Base-by-base conservation (phyloP, 257 asterid species). In the Linaria vulgaris region DNA sequence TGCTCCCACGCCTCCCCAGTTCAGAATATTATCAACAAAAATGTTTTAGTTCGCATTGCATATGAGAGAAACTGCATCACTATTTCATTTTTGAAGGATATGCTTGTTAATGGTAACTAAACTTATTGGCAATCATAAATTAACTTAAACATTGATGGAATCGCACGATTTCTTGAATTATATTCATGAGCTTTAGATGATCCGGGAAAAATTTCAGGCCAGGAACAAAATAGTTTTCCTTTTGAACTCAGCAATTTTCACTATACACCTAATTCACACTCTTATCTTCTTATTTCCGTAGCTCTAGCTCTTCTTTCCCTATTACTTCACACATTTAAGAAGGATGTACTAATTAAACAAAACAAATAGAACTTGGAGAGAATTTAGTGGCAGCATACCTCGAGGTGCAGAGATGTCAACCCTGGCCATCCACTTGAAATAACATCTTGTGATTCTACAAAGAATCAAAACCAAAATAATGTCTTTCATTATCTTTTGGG, bases 391-490 rank as follows among this genome's bases (percentile, higher is more conserved):
- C 54, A 41, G 71, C 82, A 69, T 77, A 90, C 97, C 98, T 91
- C 96, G 50, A 91, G 83, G 76, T 81, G 87, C 59, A 91, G 80
- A 46, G 79, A 74, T 67, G 77, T 77, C 80, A 91, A 77, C 53
- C 96, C 96, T 45, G 95, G 98, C 96, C 96, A 88, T 44, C 96
- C 85, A 60, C 72, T 73, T 72, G 94, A 82, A 79, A 91, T 88
- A 38, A 86, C 76, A 70, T 69, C 78, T 66, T 82, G 98, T 67
- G 98, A 77, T 72, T 77, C 98, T 85, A 78, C 74, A 73, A 54
- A 67, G 63, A 63, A 66, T 31, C 52, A 54, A 66, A 60, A 61
- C 19, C 48, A 67, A 64, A 45, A 47, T 63, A 59, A 17, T 41
- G 58, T 10, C 9, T 15, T 50, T 49, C 27, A 69, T 53, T 56